A percentile compares a stretch with the other conserved stretches of the same genome.
phyloP scores from a whole-genome alignment of 108 stramenopile genomes.

The Stephanodiscus triporus region DNA sequence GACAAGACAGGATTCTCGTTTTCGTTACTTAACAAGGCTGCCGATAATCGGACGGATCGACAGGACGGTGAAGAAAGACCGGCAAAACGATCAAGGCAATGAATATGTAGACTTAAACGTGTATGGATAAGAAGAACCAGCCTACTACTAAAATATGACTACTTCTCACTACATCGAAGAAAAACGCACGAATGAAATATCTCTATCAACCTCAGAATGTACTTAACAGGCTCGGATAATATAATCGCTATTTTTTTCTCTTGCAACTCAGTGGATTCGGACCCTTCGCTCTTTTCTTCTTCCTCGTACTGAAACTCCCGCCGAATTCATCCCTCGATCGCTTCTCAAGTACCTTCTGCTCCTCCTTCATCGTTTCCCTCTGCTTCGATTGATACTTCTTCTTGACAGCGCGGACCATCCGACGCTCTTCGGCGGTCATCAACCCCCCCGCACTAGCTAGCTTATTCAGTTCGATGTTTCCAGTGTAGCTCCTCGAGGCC shows the following conservation, averaged over 20 bases:
- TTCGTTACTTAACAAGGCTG: conserved; percentile 46
- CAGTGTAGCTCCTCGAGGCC: conserved; percentile 51
- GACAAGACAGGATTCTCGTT: conserved; percentile 84
- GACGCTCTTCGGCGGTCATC: conserved; percentile 57
- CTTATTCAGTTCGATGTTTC: conserved; percentile 59
- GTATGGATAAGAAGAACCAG: not conserved
- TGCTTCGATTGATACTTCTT: conserved; percentile 34
- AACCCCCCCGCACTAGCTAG: conserved; percentile 56
- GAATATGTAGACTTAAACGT: not conserved
- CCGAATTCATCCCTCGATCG: conserved; percentile 37
- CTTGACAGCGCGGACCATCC: conserved; percentile 55
- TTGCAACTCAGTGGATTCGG: conserved; percentile 88
- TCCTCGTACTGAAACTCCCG: conserved; percentile 32
- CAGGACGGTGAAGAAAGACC: conserved; percentile 20
- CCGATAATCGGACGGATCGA: conserved; percentile 12
- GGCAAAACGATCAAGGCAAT: conserved; percentile 34
- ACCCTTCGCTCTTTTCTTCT: conserved; percentile 65
- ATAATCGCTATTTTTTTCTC: conserved; percentile 24
- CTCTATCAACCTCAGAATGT: not conserved
- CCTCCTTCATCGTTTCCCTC: conserved; percentile 29
- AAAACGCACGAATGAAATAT: too few species aligned
- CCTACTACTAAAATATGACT: not conserved
- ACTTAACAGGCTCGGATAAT: not conserved
- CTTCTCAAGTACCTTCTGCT: conserved; percentile 35
- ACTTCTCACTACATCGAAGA: too few species aligned